These are phyloP conservation scores for Symmetrospora coprosmae DNA, from an alignment of 768 basidiomycete species.

Conservation along the genomic window DNA sequence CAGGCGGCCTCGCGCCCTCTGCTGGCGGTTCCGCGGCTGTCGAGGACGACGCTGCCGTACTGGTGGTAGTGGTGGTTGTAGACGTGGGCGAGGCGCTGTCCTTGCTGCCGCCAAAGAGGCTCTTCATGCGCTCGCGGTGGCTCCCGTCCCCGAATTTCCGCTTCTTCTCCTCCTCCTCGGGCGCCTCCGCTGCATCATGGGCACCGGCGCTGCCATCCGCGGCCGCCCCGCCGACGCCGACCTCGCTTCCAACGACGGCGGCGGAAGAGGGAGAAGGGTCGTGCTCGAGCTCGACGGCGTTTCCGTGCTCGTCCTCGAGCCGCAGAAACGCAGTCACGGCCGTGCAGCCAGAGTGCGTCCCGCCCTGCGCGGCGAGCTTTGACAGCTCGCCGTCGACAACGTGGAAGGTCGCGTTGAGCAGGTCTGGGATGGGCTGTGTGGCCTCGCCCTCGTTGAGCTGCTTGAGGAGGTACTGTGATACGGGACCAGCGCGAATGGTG, in stretches of 20 bases:
- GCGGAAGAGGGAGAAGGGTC: too few relatives aligned
- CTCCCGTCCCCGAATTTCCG: conserved; percentile 17
- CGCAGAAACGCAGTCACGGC: conserved; percentile 91
- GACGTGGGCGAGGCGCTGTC: not conserved
- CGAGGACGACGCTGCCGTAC: not conserved
- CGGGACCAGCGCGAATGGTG: not conserved
- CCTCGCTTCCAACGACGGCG: not conserved
- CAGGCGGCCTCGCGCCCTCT: conserved; percentile 43
- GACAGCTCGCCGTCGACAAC: conserved; percentile 73
- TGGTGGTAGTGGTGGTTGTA: not conserved
- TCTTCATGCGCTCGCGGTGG: conserved; percentile 12
- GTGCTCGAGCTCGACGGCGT: conserved; percentile 2
- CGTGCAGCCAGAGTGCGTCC: conserved; percentile 80
- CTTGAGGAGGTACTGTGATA: conserved; percentile 49
- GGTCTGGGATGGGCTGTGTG: conserved; percentile 59
- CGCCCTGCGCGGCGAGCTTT: conserved; percentile 67
- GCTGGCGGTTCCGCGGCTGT: not conserved
- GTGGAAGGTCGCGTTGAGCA: conserved; percentile 88
- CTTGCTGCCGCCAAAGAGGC: not conserved
- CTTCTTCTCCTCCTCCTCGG: conserved; percentile 7
- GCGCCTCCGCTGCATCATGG: not conserved
- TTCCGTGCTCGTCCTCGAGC: conserved; percentile 45
- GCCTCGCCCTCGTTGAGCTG: conserved; percentile 46
- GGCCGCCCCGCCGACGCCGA: conserved; percentile 5
- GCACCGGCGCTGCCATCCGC: not conserved